Percentiles rank a stretch among this genome's conserved stretches.
These are phyloP conservation scores for Ambrosia artemisiifolia DNA, from an alignment of 129 eudicot species.

Conservation along the genomic window DNA sequence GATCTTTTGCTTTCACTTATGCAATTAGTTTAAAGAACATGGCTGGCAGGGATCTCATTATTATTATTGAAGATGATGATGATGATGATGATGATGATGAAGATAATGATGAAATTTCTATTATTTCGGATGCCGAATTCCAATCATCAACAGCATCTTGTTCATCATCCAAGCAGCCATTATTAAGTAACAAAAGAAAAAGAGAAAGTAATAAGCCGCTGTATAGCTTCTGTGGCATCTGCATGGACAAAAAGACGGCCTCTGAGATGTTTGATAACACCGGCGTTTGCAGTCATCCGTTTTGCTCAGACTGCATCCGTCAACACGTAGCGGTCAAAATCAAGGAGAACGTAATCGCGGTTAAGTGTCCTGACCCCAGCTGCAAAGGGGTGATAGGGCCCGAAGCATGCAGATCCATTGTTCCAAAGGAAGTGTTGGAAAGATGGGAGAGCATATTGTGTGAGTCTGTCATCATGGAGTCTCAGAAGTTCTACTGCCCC, in stretches of 20 bases:
- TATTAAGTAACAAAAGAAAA: background rate
- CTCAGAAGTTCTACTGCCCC: slow-evolving; percentile 52
- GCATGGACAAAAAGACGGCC: slow-evolving; percentile 31
- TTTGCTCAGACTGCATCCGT: slow-evolving; percentile 40
- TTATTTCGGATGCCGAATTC: slow-evolving; percentile 28
- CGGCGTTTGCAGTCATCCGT: slow-evolving; percentile 35
- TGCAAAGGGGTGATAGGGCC: slow-evolving; percentile 33
- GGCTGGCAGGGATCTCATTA: too few relatives aligned
- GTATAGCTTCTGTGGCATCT: slow-evolving; percentile 31
- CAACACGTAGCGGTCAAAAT: slow-evolving; percentile 38
- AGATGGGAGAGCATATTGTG: slow-evolving; percentile 43
- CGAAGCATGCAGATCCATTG: slow-evolving; percentile 12
- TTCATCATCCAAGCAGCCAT: background rate
- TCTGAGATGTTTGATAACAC: slow-evolving; percentile 39
- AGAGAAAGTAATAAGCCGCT: background rate
- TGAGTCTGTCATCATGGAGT: slow-evolving; percentile 31
- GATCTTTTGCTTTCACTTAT: too few relatives aligned
- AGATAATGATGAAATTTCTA: slow-evolving; percentile 34
- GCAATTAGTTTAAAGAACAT: too few relatives aligned
- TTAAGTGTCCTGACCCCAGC: slow-evolving; percentile 35
- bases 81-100: slow-evolving; percentile 21
- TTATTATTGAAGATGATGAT: too few relatives aligned
- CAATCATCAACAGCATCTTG: background rate
- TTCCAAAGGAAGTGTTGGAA: slow-evolving; percentile 35
- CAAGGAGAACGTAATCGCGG: slow-evolving; percentile 8